Percentiles rank a stretch among this genome's conserved stretches.
Conservation (phyloP, 2,329 filamentous ascomycete species). For the Chalaropsis ovoidea region DNA sequence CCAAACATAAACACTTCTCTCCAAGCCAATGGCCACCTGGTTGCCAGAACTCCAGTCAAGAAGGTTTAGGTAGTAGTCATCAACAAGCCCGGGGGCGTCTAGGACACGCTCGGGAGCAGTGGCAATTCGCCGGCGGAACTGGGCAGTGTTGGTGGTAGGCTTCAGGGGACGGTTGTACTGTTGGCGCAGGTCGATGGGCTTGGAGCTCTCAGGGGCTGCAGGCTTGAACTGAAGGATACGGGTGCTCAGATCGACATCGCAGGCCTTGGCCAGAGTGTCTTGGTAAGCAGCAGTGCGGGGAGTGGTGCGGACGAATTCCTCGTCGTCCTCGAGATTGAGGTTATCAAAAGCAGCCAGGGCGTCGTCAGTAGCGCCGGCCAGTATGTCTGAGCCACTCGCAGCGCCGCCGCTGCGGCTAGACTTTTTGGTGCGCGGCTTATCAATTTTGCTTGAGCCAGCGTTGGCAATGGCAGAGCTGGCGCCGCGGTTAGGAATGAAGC, state of each 20-base stretch:
- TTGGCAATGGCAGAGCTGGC: conserved; percentile 83
- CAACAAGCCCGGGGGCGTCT: conserved; percentile 87
- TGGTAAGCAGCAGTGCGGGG: conserved; percentile 86
- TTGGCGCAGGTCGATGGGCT: conserved; percentile 91
- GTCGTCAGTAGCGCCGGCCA: conserved; percentile 72
- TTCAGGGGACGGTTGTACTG: conserved; percentile 97
- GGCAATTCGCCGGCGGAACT: conserved; percentile 83
- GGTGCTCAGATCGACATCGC: conserved; percentile 84
- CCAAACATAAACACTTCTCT: conserved; percentile 97
- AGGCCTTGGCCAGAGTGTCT: conserved; percentile 79
- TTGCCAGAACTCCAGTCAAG: conserved; percentile 97
- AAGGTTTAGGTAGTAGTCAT: conserved; percentile 98
- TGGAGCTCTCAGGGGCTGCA: conserved; percentile 91
- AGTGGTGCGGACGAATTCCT: conserved; percentile 63
- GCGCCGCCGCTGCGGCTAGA: conserved; percentile 53
- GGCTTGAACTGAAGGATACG: conserved; percentile 98
- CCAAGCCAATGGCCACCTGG: conserved; percentile 93
- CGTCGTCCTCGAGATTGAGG: conserved; percentile 62
- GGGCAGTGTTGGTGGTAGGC: conserved; percentile 62
- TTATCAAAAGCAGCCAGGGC: conserved; percentile 68
- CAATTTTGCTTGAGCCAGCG: conserved; percentile 71
- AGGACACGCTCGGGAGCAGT: conserved; percentile 93
- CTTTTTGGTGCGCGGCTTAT: conserved; percentile 63
- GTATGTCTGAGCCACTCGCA: conserved; percentile 48
- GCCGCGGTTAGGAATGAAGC: conserved; percentile 89